Conservation (phyloP, 2,329 filamentous ascomycete genomes). For the Phaeosphaeria sp. region DNA sequence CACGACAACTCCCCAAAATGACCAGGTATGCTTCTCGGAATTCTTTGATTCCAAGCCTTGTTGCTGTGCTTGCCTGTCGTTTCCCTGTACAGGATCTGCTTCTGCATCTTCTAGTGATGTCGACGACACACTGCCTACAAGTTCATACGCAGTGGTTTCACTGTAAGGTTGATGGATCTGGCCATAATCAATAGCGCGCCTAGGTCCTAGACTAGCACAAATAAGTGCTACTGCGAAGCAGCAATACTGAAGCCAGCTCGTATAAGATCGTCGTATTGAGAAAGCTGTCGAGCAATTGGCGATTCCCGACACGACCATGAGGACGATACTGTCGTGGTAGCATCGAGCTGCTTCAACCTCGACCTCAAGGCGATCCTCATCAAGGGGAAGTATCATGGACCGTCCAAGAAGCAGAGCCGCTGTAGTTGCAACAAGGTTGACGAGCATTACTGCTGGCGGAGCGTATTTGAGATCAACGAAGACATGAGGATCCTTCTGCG, state of each 20-base stretch:
- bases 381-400: constrained; percentile 24
- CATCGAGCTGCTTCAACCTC: neutral
- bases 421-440: constrained; percentile 22
- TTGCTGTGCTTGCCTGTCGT: neutral
- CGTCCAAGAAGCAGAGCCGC: constrained; percentile 19
- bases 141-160: neutral
- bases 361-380: neutral
- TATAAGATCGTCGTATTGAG: constrained; percentile 29
- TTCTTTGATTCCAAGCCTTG: neutral
- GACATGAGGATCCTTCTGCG: neutral
- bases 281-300: constrained; percentile 20
- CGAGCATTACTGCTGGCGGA: constrained; percentile 8
- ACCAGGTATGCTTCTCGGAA: neutral
- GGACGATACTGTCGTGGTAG: constrained; percentile 8
- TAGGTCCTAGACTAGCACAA: neutral
- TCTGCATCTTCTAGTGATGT: neutral
- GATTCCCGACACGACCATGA: constrained; percentile 19
- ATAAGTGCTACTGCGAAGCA: constrained; percentile 21
- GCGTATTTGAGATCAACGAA: constrained; percentile 4
- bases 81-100: neutral
- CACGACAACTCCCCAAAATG: neutral
- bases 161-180: neutral
- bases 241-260: constrained; percentile 18
- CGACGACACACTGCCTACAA: neutral
- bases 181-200: neutral